Base-by-base conservation (phyloP, 257 asterid genomes). In the Fraxinus pennsylvanica region DNA sequence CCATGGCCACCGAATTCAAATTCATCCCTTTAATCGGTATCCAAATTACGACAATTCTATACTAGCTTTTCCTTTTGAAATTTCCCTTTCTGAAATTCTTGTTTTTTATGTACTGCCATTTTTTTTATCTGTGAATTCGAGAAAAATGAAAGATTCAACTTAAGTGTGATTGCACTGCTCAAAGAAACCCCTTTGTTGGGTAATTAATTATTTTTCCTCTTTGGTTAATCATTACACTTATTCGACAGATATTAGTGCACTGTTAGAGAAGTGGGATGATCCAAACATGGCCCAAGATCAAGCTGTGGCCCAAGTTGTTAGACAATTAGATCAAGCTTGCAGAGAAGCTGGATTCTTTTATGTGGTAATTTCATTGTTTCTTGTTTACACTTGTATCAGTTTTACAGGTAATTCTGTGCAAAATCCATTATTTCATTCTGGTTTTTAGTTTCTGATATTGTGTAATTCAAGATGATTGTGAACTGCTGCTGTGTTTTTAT, bases 1-100 rank as follows among this genome's bases (percentile, higher is more conserved):
- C 86, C 90, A 93, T 93, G 98, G 91, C 97, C 4, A 90, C 97
- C 66, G 89, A 88, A 85, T 95, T 93, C 94, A 85, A 88, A 82
- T 89, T 88, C 32, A 89, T 95, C 80, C 97, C 97, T 75, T 1
- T 95, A 66, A 89, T 95, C 75, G 99, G 98, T 95, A 80, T 50
- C 8, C 4, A 10, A 50, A 21, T 39, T 50, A 39, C 25, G 14
- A 14, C 13, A 19, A 29, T 41, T 41, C 35, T 32, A 67, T n/a
- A 9, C 9, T 8, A 59, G 4, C n/a, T 57, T 36, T 15, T 57
- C 0, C n/a, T 22, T 67, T 57, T 57, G 27, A 5, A 50, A 65
- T 0, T 81, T 30, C 5, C 21, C 10, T 66, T 4, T 39, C 32
- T 32, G 73, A 35, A 6, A 1, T 29, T 33, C 1, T 6, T 63